Evolutionary conservation across 2,329 filamentous ascomycete genomes (phyloP), one percentile per base, ranked within the genome.

Genomic region (Trichoderma brevicompactum): DNA sequence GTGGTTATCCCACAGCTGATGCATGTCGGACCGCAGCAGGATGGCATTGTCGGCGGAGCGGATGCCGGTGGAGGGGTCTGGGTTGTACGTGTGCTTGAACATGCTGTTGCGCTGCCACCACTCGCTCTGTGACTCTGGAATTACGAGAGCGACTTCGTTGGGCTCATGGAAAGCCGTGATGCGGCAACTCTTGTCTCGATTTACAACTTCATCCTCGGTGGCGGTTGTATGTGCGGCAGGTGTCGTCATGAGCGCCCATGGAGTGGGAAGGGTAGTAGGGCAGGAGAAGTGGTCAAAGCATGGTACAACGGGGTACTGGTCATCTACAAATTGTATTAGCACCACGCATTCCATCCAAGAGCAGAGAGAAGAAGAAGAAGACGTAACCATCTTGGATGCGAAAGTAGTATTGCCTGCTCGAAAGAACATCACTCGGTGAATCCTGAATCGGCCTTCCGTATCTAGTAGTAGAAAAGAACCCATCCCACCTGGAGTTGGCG

Each of bases 51-150:
- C 65, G 12, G 53, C 44, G 43, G 60, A 66, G 10, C 48, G 48
- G 17, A 46, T 55, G 40, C 64, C 60, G 7, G 43, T 44, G 23
- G 59, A 46, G 36, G 58, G 60, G 54, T 64, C 60, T n/a, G 65
- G 44, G 34, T 66, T 66, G 15, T 53, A 28, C 6, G 54, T 60
- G 32, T 55, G 60, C 10, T 53, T 52, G 41, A 64, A 66, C 60
- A 66, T 66, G 48, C 44, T 59, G 53, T 66, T 66, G 38, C 60
- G 52, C 48, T 66, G 60, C 65, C 60, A 66, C 54, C 40, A 60
- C 48, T 55, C 65, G 54, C 65, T 64, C n/a, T 59, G 43, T 28
- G 60, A 53, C 40, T 64, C 38, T 13, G 65, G 65, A n/a, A 66
- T 64, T 10, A 66, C 60, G 46, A 64, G 60, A 23, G 60, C 60